A percentile compares a stretch with the other conserved stretches of the same genome.
Evolutionary conservation across 805 yeast species (phyloP).

Genomic region (Metschnikowia baotianmanensis): DNA sequence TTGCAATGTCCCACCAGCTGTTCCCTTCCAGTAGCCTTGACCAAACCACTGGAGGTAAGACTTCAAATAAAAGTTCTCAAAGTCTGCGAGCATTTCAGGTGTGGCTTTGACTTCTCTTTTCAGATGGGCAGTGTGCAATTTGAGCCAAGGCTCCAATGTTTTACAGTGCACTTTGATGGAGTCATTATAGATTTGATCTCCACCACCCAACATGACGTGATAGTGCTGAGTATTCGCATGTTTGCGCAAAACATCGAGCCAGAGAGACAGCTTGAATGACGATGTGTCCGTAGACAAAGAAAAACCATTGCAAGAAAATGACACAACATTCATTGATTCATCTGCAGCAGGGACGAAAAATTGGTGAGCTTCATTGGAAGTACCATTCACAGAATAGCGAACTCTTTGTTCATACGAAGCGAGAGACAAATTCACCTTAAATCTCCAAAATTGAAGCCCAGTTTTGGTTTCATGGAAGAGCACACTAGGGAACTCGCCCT

Average conservation of each 20-base stretch:
- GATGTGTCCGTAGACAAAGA: constrained; percentile 68
- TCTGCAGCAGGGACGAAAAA: constrained; percentile 65
- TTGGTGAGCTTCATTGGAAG: constrained; percentile 22
- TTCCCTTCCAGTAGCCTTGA: constrained; percentile 78
- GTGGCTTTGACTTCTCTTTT: constrained; percentile 42
- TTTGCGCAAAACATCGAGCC: constrained; percentile 78
- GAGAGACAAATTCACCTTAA: constrained; percentile 50
- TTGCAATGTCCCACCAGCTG: constrained; percentile 63
- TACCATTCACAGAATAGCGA: constrained; percentile 56
- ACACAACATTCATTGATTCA: constrained; percentile 76
- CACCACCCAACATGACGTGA: constrained; percentile 97
- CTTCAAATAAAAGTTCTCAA: constrained; percentile 64
- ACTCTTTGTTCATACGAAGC: constrained; percentile 55
- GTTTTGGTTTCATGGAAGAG: constrained; percentile 42
- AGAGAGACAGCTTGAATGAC: constrained; percentile 68
- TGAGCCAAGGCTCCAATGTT: constrained; percentile 60
- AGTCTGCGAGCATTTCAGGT: constrained; percentile 48
- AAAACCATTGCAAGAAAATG: constrained; percentile 90
- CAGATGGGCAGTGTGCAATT: constrained; percentile 47
- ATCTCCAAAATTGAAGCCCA: constrained; percentile 65
- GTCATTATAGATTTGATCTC: constrained; percentile 93
- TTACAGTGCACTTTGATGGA: constrained; percentile 61
- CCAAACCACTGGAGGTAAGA: constrained; percentile 91
- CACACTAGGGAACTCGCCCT: constrained; percentile 49
- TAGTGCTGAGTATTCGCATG: constrained; percentile 56